Conservation (phyloP, 805 yeast genomes). For the Barnettozyma wickerhamii region DNA sequence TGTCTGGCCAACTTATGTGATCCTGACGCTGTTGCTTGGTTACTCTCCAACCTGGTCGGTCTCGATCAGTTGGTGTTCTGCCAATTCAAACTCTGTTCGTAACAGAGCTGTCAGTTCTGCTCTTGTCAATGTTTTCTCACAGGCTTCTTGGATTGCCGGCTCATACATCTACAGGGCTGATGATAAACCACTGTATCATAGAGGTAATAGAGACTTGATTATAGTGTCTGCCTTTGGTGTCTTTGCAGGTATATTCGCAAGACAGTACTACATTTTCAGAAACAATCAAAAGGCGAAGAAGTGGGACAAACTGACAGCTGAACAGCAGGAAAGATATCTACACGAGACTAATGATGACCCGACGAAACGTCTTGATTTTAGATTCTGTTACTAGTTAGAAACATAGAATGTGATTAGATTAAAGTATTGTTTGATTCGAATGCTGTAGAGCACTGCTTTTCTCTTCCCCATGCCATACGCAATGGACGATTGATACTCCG, state of each 20-base stretch:
- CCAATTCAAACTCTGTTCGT: slow-evolving; percentile 18
- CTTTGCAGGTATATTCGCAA: slow-evolving; percentile 25
- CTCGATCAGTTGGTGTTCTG: background rate
- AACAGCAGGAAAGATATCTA: slow-evolving; percentile 46
- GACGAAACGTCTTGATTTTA: slow-evolving; percentile 51
- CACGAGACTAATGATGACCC: slow-evolving; percentile 46
- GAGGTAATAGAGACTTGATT: slow-evolving; percentile 40
- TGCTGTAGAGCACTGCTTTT: too few relatives aligned
- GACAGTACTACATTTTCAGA: slow-evolving; percentile 31
- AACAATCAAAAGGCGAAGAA: slow-evolving; percentile 38
- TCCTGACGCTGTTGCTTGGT: background rate
- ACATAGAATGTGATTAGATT: background rate
- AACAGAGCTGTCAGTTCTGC: slow-evolving; percentile 62
- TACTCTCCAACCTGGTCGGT: background rate
- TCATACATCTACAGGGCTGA: slow-evolving; percentile 51
- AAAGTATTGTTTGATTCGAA: background rate
- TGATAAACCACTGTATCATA: slow-evolving; percentile 54
- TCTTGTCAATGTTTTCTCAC: slow-evolving; percentile 59
- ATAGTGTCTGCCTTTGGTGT: slow-evolving; percentile 21
- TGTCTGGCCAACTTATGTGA: slow-evolving; percentile 4
- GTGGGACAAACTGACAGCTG: slow-evolving; percentile 48
- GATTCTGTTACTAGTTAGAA: slow-evolving; percentile 7
- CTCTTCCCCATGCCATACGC: too few relatives aligned
- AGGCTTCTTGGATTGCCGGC: slow-evolving; percentile 49
- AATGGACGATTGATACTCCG: too few relatives aligned